phyloP scores from a whole-genome alignment of 345 rosid genomes.

The Aethionema arabicum region DNA sequence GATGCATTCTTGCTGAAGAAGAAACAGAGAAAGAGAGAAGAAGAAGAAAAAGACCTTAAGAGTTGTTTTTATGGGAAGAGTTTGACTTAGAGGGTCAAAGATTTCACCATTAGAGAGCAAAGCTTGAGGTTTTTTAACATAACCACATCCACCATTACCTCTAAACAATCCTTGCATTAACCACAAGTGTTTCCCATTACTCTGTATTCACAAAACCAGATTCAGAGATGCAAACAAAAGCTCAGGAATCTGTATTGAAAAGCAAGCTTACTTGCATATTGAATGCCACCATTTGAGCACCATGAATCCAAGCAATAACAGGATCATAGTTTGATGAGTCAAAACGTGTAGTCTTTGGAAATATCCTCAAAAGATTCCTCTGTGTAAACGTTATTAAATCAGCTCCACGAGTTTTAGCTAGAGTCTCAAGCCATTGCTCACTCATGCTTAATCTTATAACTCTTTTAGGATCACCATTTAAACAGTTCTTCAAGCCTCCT shows the following conservation, averaged over 20 bases:
- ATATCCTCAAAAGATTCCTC: slow-evolving; percentile 68
- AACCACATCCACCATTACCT: slow-evolving; percentile 86
- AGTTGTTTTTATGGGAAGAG: slow-evolving; percentile 41
- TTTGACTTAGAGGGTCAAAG: slow-evolving; percentile 50
- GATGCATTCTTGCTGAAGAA: slow-evolving; percentile 20
- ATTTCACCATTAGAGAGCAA: slow-evolving; percentile 45
- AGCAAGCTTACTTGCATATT: slow-evolving; percentile 77
- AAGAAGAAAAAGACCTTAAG: slow-evolving; percentile 46
- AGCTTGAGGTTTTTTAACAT: slow-evolving; percentile 72
- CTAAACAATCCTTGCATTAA: slow-evolving; percentile 88
- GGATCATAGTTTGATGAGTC: slow-evolving; percentile 87
- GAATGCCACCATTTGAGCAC: slow-evolving; percentile 99
- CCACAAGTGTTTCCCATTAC: slow-evolving; percentile 66
- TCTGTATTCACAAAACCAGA: slow-evolving; percentile 39
- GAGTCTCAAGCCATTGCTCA: slow-evolving; percentile 65
- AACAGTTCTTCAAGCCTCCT: slow-evolving; percentile 48
- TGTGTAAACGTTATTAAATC: slow-evolving; percentile 75
- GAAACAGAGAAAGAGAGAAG: background rate
- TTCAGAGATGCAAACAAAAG: background rate
- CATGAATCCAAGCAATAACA: slow-evolving; percentile 79
- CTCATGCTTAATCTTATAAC: slow-evolving; percentile 68
- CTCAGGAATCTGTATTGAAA: background rate
- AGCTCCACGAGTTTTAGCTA: slow-evolving; percentile 41
- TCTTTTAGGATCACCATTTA: slow-evolving; percentile 44
- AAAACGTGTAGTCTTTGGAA: slow-evolving; percentile 73